These are phyloP conservation scores for Leishmania tropica DNA, from an alignment of 208 protist genomes.

Conservation along the genomic window DNA sequence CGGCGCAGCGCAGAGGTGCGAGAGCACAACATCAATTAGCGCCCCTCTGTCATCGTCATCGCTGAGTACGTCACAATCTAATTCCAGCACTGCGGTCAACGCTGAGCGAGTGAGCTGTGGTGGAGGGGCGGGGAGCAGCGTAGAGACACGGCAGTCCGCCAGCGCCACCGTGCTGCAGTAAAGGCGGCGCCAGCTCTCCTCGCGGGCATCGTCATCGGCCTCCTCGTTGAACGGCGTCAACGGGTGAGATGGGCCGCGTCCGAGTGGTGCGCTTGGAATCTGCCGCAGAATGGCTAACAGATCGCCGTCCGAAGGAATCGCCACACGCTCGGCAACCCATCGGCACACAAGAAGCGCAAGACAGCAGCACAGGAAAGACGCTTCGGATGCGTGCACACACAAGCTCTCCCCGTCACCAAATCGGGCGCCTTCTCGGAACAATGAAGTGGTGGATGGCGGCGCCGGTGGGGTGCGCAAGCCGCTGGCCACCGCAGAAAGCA, in stretches of 20 bases:
- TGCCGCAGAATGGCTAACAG: slow-evolving; percentile 6
- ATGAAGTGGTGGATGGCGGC: not conserved
- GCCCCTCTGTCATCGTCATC: not conserved
- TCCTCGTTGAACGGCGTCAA: too few species aligned
- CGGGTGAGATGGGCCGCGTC: not conserved
- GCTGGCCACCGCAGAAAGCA: not conserved
- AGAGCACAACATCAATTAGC: not conserved
- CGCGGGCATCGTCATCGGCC: not conserved
- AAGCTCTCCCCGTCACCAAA: not conserved
- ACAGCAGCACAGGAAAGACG: slow-evolving; percentile 1
- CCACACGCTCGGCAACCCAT: slow-evolving; percentile 5
- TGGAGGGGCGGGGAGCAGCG: not conserved
- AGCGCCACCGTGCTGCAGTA: not conserved
- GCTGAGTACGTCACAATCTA: not conserved
- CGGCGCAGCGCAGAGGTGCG: slow-evolving; percentile 3
- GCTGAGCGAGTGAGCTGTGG: not conserved
- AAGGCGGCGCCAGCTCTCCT: not conserved
- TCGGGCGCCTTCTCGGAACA: not conserved
- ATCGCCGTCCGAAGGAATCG: slow-evolving; percentile 3
- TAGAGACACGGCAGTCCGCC: slow-evolving; percentile 3
- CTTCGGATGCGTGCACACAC: not conserved
- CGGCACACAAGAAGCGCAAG: slow-evolving; percentile 10
- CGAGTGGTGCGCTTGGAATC: not conserved
- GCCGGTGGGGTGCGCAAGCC: not conserved
- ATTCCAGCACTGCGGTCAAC: not conserved